Conservation (phyloP, 768 basidiomycete species). For the Rhodosporidiobolus odoratus region DNA sequence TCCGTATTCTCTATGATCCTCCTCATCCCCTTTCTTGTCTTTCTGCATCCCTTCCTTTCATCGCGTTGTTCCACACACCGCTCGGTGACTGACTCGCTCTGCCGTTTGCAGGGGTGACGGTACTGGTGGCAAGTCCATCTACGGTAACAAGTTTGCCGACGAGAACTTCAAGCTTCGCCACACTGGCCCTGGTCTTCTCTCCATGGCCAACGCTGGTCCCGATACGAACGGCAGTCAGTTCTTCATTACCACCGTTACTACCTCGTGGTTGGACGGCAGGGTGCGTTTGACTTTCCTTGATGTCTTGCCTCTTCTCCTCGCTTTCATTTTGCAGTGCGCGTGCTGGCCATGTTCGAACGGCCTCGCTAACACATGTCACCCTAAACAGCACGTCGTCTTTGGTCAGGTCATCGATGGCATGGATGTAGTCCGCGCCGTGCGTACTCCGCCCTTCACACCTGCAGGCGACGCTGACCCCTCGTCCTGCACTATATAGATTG, state of each 20-base stretch:
- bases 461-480: neutral
- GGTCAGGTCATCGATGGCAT: slow-evolving; percentile 88
- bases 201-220: slow-evolving; percentile 78
- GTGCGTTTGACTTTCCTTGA: no score
- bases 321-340: no score
- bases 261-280: slow-evolving; percentile 37
- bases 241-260: slow-evolving; percentile 35
- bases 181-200: neutral
- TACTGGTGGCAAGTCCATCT: slow-evolving; percentile 73
- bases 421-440: slow-evolving; percentile 69
- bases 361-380: no score
- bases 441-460: slow-evolving; percentile 35
- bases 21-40: no score
- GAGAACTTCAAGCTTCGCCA: slow-evolving; percentile 57
- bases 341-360: no score
- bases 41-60: no score
- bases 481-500: slow-evolving; percentile 49
- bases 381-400: slow-evolving; percentile 61
- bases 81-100: no score
- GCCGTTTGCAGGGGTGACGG: slow-evolving; percentile 55
- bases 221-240: slow-evolving; percentile 57
- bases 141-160: slow-evolving; percentile 81
- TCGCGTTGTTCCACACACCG: no score
- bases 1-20: neutral
- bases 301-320: no score